Percentiles rank a stretch among this genome's conserved stretches.
Evolutionary conservation across 768 basidiomycete genomes (phyloP).

Genomic region (Agaricus subrufescens): DNA sequence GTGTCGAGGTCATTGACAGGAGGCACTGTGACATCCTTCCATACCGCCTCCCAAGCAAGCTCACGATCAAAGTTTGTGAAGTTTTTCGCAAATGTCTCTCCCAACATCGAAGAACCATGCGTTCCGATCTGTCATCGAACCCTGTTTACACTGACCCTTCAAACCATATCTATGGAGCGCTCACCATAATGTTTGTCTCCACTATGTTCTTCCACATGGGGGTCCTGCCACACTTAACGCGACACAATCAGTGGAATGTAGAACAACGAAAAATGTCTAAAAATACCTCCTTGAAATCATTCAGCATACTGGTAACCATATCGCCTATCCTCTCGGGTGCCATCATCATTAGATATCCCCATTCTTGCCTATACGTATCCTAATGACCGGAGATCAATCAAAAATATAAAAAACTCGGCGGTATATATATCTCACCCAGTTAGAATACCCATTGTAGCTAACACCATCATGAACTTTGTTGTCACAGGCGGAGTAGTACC

Average conservation of each 20-base stretch:
- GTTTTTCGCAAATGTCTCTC: constrained; percentile 66
- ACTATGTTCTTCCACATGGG: constrained; percentile 90
- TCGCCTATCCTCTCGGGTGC: constrained; percentile 71
- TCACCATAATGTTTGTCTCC: constrained; percentile 77
- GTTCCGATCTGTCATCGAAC: constrained; percentile 53
- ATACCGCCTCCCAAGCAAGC: constrained; percentile 67
- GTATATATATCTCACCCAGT: constrained; percentile 46
- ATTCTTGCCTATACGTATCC: constrained; percentile 76
- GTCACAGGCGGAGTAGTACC: constrained; percentile 76
- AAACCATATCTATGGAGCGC: not conserved
- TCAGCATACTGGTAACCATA: constrained; percentile 77
- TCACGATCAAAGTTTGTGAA: constrained; percentile 57
- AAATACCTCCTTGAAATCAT: constrained; percentile 61
- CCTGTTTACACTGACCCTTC: constrained; percentile 20
- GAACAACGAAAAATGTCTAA: not conserved
- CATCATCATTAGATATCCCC: constrained; percentile 74
- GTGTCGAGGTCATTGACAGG: constrained; percentile 50
- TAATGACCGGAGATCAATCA: not conserved
- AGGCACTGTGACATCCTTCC: constrained; percentile 65
- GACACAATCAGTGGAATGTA: not conserved
- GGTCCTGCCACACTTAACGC: constrained; percentile 62
- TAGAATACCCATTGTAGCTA: constrained; percentile 77
- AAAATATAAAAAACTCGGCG: not conserved
- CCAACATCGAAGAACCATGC: constrained; percentile 72
- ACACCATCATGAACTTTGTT: constrained; percentile 49